Conservation (phyloP, 805 yeast species). For the Yamadazyma laniorum region DNA sequence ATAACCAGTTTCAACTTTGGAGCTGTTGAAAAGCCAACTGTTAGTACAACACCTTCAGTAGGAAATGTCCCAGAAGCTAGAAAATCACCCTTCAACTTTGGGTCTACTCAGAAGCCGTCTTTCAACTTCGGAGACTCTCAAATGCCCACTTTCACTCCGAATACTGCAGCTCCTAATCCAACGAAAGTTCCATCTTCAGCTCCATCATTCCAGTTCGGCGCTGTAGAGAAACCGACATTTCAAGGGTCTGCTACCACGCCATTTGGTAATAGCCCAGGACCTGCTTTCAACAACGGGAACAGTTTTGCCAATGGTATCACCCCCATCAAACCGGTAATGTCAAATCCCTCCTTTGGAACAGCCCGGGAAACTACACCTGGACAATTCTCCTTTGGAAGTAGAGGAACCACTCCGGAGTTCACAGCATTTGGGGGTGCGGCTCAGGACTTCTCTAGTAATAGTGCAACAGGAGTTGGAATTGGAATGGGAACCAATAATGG, state of each 20-base stretch:
- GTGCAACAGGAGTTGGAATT: neutral
- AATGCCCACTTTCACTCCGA: constrained; percentile 14
- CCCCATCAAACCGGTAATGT: constrained; percentile 12
- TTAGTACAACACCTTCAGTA: neutral
- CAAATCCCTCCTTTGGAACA: constrained; percentile 5
- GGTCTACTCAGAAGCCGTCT: constrained; percentile 11
- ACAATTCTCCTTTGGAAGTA: constrained; percentile 2
- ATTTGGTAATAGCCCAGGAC: constrained; percentile 8
- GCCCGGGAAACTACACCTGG: constrained; percentile 9
- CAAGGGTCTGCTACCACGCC: constrained; percentile 28
- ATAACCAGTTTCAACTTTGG: neutral
- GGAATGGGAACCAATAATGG: neutral
- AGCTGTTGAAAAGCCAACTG: neutral
- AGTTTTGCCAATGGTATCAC: constrained; percentile 14
- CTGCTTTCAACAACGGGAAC: constrained; percentile 5
- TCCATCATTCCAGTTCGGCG: constrained; percentile 22
- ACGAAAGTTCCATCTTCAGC: constrained; percentile 1
- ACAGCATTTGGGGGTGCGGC: constrained; percentile 2
- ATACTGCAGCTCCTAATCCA: constrained; percentile 3
- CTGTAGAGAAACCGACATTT: constrained; percentile 25
- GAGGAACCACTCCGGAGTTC: constrained; percentile 8
- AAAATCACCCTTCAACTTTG: constrained; percentile 14
- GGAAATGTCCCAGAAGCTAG: neutral
- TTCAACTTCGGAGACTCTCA: constrained; percentile 14
- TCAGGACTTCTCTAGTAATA: neutral